Evolutionary conservation across 257 asterid species (phyloP), one percentile per base, ranked within the genome.

Genomic region (Przewalskia tangutica): DNA sequence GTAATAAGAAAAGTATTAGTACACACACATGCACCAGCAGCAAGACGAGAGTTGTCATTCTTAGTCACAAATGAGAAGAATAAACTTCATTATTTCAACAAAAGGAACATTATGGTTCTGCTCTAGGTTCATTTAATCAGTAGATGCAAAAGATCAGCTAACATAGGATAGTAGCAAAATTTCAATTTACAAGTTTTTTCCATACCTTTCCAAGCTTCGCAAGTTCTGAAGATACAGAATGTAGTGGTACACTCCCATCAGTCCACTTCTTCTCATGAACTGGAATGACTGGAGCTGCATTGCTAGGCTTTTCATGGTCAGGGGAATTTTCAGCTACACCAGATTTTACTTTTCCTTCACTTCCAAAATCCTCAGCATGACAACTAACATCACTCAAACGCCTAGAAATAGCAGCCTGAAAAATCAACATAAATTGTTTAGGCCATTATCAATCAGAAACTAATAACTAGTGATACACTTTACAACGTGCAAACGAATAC

Each of bases 211-310:
- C 99, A 63, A 94, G 94, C 85, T 77, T 89, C 34, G 95, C 94
- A 77, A 96, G 95, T 79, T 86, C 91, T 5, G 97, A 82, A 79
- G 98, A 87, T 60, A 96, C 86, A n/a, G 77, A 80, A 81, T 92
- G 94, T 44, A 93, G 79, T 4, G 95, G 84, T 46, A 96, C 86
- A 85, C 95, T 91, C 11, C 99, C 99, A 85, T 94, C 97, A 12
- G 98, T 96, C 99, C 98, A 96, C 85, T 93, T 96, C 95, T 92
- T 96, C 83, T 94, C 99, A 82, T 96, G 98, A 75, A 96, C 90
- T 18, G 98, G 91, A 81, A 96, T 94, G 38, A 93, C 97, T 3
- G 98, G 95, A 73, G 94, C 92, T 60, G 62, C 85, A 51, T 79
- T 87, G 32, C 54, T 86, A 20, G 84, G 77, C 83, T 90, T 91